Percentiles rank a stretch among this genome's conserved stretches.
Evolutionary conservation across 371 early-diverging fungal species (phyloP).

Genomic region (Mucor irregularis): DNA sequence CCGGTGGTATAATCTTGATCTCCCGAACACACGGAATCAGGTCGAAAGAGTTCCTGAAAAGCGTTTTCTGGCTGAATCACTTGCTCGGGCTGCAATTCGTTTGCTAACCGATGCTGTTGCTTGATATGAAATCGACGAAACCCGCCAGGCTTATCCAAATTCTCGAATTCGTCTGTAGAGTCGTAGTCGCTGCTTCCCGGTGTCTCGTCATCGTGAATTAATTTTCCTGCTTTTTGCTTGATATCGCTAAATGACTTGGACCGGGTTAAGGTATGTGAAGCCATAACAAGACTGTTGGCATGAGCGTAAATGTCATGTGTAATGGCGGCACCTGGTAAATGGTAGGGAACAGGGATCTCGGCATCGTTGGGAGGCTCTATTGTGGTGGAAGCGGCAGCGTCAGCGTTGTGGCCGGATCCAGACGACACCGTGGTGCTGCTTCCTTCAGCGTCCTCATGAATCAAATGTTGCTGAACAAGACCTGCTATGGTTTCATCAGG

Average conservation of each 20-base stretch:
- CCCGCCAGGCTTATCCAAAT: conserved; percentile 69
- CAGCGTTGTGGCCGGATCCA: too few relatives aligned
- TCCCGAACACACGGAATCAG: conserved; percentile 27
- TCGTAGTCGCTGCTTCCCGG: neutral
- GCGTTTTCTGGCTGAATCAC: conserved; percentile 9
- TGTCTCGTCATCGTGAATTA: conserved; percentile 21
- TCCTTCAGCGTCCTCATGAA: conserved; percentile 5
- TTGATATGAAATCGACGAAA: conserved; percentile 70
- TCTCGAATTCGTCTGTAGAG: conserved; percentile 25
- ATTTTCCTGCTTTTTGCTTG: conserved; percentile 15
- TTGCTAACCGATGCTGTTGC: conserved; percentile 41
- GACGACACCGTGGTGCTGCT: neutral
- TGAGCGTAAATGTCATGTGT: conserved; percentile 51
- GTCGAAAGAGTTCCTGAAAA: conserved; percentile 39
- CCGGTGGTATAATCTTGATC: conserved; percentile 8
- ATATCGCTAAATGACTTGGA: conserved; percentile 6
- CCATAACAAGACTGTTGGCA: conserved; percentile 31
- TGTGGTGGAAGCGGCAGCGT: neutral
- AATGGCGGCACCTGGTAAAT: conserved; percentile 47
- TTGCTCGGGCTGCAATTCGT: neutral
- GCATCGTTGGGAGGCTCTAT: neutral
- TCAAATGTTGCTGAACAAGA: conserved; percentile 38
- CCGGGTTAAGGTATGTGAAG: conserved; percentile 1
- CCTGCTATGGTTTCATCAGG: conserved; percentile 32
- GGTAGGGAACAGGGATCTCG: conserved; percentile 42